These are phyloP conservation scores for Theobroma cacao DNA, from an alignment of 345 rosid species.

Conservation along the genomic window DNA sequence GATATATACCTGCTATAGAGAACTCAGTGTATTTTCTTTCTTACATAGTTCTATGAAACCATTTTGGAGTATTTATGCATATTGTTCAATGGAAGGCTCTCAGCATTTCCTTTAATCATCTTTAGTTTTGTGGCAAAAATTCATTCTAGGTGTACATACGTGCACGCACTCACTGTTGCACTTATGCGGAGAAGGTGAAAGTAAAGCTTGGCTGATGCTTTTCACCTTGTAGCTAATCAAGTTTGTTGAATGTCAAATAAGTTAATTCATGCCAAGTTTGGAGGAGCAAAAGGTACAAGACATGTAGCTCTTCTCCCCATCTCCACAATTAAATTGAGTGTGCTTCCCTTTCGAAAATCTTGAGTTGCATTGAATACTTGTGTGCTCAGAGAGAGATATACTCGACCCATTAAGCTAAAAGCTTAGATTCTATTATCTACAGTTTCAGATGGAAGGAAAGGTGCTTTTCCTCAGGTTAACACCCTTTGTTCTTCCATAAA, in stretches of 20 bases:
- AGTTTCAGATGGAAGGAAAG: neutral
- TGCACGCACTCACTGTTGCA: too few relatives aligned
- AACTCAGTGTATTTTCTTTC: neutral
- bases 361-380: neutral
- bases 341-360: neutral
- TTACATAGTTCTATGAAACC: neutral
- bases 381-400: too few relatives aligned
- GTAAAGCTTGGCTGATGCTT: too few relatives aligned
- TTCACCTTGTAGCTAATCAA: too few relatives aligned
- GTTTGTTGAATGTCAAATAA: neutral
- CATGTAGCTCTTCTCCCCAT: neutral
- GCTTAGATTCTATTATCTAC: too few relatives aligned
- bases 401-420: neutral
- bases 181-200: too few relatives aligned
- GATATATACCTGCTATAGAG: neutral
- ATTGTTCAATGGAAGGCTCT: neutral
- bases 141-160: too few relatives aligned
- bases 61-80: neutral
- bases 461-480: neutral
- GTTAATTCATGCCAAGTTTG: neutral
- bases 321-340: neutral
- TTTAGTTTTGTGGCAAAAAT: neutral
- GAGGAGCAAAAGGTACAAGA: neutral
- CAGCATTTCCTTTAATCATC: neutral
- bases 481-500: neutral